Evolutionary conservation across 352 stramenopile genomes (phyloP), one percentile per base, ranked within the genome.

Genomic region (Saprolegnia diclina): DNA sequence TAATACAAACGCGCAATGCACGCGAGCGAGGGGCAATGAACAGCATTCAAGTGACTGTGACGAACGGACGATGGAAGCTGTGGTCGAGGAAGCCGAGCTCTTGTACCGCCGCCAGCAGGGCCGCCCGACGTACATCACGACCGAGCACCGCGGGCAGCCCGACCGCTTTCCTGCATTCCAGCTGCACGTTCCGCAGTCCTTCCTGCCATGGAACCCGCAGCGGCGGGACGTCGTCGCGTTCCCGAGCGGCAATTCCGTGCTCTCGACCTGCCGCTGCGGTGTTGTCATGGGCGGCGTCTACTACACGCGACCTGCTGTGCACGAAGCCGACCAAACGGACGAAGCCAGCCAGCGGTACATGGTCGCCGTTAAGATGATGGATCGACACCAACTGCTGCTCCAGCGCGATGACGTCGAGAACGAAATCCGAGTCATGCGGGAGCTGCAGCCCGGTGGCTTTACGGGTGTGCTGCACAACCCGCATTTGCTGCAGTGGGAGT

Each of bases 381-480:
- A 90, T 73, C 82, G 83, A 26, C 61, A 63, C 32, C 82, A 92
- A 63, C 70, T 92, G 0, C 71, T 83, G 75, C 70, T 88, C 18
- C 84, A 92, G 73, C 77, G 79, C 48, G 84, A 92, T 70, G 82
- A 92, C 64, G 82, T 90, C 14, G 74, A 87, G 6, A 90, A 90
- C 53, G 84, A 92, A 65, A 78, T 92, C 73, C 81, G 84, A 40
- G 82, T 90, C 22, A 92, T 92, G 84, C 82, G 81, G 64, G 74
- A 88, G 65, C 74, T 92, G 46, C 84, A 92, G 69, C 79, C 80
- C 1, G 73, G 79, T 24, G 84, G 84, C 22, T 90, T 92, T 45
- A 52, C 67, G 0, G 82, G 80, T 0, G 48, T 80, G 3, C 87
- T 89, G 74, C 67, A 73, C 40, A 89, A 81, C 65, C 81, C 78